Conservation (phyloP, 208 protist genomes). For the Sergeia podlipaevii region DNA sequence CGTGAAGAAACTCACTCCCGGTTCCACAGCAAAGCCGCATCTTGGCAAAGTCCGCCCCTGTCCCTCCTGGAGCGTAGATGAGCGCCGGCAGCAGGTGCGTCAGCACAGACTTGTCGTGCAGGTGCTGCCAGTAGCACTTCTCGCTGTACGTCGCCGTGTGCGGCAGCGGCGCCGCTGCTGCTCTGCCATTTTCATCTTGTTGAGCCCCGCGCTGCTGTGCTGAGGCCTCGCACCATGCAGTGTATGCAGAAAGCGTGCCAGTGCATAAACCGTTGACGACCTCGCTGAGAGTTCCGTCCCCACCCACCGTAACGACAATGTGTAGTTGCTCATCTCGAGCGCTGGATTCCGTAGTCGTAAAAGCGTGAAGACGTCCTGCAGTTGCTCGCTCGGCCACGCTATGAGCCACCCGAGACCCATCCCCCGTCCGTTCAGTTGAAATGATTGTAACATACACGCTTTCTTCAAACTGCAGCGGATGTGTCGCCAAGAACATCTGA, state of each 20-base stretch:
- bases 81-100: constrained; percentile 57
- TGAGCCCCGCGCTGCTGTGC: background rate
- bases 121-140: constrained; percentile 28
- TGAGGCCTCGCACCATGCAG: background rate
- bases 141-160: background rate
- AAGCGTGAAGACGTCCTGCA: background rate
- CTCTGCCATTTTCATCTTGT: background rate
- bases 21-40: constrained; percentile 48
- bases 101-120: constrained; percentile 48
- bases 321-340: too few relatives aligned
- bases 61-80: constrained; percentile 63
- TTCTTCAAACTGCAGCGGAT: constrained; percentile 2
- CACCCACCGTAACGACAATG: constrained; percentile 59
- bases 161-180: background rate
- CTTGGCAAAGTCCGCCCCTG: constrained; percentile 74
- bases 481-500: background rate
- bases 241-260: constrained; percentile 36
- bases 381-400: background rate
- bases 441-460: constrained; percentile 6
- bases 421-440: constrained; percentile 5
- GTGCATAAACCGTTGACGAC: constrained; percentile 69
- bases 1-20: constrained; percentile 30
- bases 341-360: background rate
- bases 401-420: constrained; percentile 1
- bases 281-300: constrained; percentile 80